phyloP scores from a whole-genome alignment of 2,329 filamentous ascomycete genomes.

The Hypoxylon rubiginosum region DNA sequence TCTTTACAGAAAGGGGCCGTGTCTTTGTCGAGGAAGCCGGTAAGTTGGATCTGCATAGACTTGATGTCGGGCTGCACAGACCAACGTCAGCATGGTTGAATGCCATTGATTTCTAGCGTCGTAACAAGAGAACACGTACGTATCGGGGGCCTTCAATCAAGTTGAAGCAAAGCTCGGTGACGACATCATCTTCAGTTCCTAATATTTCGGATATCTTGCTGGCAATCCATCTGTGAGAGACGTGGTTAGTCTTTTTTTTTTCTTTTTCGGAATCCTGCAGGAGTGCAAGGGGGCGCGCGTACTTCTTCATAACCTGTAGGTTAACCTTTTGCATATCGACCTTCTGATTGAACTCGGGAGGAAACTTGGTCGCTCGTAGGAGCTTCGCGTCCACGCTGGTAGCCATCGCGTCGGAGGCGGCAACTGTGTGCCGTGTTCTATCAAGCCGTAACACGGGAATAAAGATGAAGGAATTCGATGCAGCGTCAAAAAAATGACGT shows the following conservation, averaged over 20 bases:
- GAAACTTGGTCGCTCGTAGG: constrained; percentile 92
- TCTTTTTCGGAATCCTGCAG: constrained; percentile 6
- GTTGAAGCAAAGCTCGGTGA: constrained; percentile 85
- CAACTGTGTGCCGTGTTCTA: constrained; percentile 6
- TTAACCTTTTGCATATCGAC: constrained; percentile 99
- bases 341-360: constrained; percentile 91
- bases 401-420: constrained; percentile 68
- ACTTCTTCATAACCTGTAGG: constrained; percentile 98
- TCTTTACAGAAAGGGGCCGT: constrained; percentile 92
- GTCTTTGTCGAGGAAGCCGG: constrained; percentile 94
- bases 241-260: constrained; percentile 30
- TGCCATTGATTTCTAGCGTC: constrained; percentile 24
- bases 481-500: constrained; percentile 46
- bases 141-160: constrained; percentile 79
- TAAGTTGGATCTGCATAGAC: constrained; percentile 91
- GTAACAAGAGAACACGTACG: constrained; percentile 65
- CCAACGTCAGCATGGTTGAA: constrained; percentile 20
- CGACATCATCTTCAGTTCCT: constrained; percentile 94
- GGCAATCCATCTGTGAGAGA: constrained; percentile 84
- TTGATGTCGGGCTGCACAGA: constrained; percentile 88
- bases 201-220: constrained; percentile 88
- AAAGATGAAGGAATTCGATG: constrained; percentile 29
- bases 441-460: constrained; percentile 12
- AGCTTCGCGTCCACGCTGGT: constrained; percentile 90
- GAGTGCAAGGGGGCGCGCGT: constrained; percentile 57